phyloP scores from a whole-genome alignment of 2,329 filamentous ascomycete genomes.

The Fusarium avenaceum region DNA sequence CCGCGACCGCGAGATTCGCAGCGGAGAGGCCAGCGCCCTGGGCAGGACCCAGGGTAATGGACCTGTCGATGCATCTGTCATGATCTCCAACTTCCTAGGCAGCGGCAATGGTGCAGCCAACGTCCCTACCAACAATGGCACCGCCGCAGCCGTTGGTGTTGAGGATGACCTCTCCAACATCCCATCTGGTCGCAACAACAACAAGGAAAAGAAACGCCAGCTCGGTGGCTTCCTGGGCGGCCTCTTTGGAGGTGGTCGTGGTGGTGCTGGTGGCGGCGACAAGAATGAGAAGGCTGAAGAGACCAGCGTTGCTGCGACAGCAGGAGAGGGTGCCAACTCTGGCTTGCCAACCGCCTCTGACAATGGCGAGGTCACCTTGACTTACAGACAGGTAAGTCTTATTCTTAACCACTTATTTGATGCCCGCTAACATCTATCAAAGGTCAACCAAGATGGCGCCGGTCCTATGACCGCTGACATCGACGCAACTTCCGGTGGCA shows the following conservation, averaged over 20 bases:
- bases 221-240: conserved; percentile 41
- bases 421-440: background rate
- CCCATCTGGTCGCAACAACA: conserved; percentile 15
- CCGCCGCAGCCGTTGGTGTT: conserved; percentile 57
- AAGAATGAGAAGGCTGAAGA: conserved; percentile 54
- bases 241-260: conserved; percentile 45
- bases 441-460: conserved; percentile 79
- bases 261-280: conserved; percentile 36
- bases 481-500: conserved; percentile 74
- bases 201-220: conserved; percentile 48
- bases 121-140: conserved; percentile 56
- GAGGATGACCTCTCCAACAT: conserved; percentile 58
- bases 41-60: conserved; percentile 73
- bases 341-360: conserved; percentile 73
- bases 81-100: conserved; percentile 73
- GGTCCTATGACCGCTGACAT: conserved; percentile 72
- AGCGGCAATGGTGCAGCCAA: conserved; percentile 35
- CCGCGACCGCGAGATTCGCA: conserved; percentile 69
- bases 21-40: conserved; percentile 67
- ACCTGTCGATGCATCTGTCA: conserved; percentile 68
- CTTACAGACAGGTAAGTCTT: conserved; percentile 64
- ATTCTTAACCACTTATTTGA: fast-evolving
- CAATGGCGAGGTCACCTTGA: conserved; percentile 72
- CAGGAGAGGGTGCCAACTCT: conserved; percentile 65
- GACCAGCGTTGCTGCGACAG: conserved; percentile 65